Evolutionary conservation across 192 early-diverging fungal genomes (phyloP), one percentile per base, ranked within the genome.

Genomic region (Powellomyces hirtus): DNA sequence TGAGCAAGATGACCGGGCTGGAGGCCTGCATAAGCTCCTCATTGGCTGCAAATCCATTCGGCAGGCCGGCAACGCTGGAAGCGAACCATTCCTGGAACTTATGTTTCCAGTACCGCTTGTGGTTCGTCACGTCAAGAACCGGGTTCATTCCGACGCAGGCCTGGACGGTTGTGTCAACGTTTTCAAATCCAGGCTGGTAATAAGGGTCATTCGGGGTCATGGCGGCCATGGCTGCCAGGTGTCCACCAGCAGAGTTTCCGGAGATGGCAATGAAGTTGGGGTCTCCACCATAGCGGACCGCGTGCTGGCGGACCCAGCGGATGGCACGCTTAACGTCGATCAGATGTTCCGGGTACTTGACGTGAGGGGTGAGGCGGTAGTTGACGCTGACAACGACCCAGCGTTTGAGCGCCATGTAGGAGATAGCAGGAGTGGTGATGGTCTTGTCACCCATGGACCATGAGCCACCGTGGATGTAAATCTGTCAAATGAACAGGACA

Each of bases 321-420:
- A 91, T 63, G 35, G 85, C 87, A 10, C 88, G 79, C 68, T 91
- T 89, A 64, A 85, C 79, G 62, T 91, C 88, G 16, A 83, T 73
- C 16, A 91, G 40, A 59, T 89, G 89, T 26, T 79, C 78, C 1
- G 82, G 76, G 51, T 86, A 83, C 29, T 78, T 72, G 49, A 68
- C 60, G 35, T 74, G 72, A 14, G 85, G 67, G 0, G 66, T 73
- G 2, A 86, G 71, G 20, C 87, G 74, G 71, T 86, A 86, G 51
- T 81, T 84, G 53, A 88, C 75, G 30, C 79, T 78, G 34, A 89
- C 84, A 8, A 89, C 83, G 16, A 89, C 75, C 82, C 86, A 87
- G 60, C 77, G 73, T 57, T 82, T 76, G 20, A 80, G 58, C 45
- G 71, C 71, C 64, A 75, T 44, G 75, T 76, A 73, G 49, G 74